Base-by-base conservation (phyloP, 1,284 basidiomycete species). In the Fomitopsis schrenkii region DNA sequence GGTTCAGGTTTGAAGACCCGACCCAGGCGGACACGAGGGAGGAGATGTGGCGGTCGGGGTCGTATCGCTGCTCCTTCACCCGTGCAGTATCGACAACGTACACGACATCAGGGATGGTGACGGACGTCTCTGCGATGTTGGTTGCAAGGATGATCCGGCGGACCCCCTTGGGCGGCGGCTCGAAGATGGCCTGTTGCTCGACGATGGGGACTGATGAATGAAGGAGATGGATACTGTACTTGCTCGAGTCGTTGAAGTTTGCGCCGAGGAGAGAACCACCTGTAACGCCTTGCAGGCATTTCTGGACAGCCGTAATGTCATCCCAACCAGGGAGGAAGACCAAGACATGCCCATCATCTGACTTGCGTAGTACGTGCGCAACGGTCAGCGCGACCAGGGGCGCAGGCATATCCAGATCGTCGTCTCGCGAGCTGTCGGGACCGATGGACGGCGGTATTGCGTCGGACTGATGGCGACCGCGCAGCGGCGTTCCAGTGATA, bases 71-170 rank as follows among this genome's bases (percentile, higher is more conserved):
- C 76, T 98, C 95, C 76, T 97, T 97, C 72, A 96, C 84, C 70
- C 90, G 90, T 28, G 85, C 96, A 0, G 91, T 85, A 72, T 98
- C 96, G 52, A 98, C 87, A 55, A 98, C 96, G 71, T 94, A 96
- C 6, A 97, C 95, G 33, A 98, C 95, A 70, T 98, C 94, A 1
- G 96, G 96, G 66, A 98, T 98, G 1, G 96, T 98, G 67, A 98
- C 84, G 5, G 93, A 95, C 1, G 95, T 97, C 77, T 98, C 96
- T 14, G 96, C 97, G 62, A 98, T 97, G 75, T 98, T 98, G 53
- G 96, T 98, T 3, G 96, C 86, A 45, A 98, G 81, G 67, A 98
- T 97, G 71, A 98, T 82, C 19, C 94, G 86, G 63, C 96, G 88
- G 22, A 95, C 83, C 19, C 94, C 93, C 2, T 73, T 67, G 0